Percentiles rank a stretch among this genome's conserved stretches.
Conservation (phyloP, 2,329 filamentous ascomycete genomes). For the Diaporthe sp. region DNA sequence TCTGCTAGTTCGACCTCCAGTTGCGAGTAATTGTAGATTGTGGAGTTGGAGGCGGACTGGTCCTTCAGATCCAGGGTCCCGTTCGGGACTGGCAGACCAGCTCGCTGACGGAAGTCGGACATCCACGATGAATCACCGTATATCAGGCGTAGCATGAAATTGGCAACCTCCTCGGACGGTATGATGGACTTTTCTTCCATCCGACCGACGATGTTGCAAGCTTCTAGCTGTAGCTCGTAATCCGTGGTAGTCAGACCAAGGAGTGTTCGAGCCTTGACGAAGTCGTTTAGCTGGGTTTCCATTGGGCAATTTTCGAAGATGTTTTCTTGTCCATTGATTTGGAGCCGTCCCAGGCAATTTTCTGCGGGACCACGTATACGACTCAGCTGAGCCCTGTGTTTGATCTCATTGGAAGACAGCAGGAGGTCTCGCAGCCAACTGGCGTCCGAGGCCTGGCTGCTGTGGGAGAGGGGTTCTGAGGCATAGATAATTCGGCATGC, state of each 20-base stretch:
- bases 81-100: conserved; percentile 67
- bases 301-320: conserved; percentile 70
- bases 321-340: conserved; percentile 70
- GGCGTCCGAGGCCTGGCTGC: conserved; percentile 52
- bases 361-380: conserved; percentile 62
- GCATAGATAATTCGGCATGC: conserved; percentile 71
- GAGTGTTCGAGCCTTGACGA: conserved; percentile 63
- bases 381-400: conserved; percentile 61
- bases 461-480: conserved; percentile 61
- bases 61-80: conserved; percentile 65
- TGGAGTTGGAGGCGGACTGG: conserved; percentile 69
- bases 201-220: conserved; percentile 69
- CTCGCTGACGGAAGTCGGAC: conserved; percentile 66
- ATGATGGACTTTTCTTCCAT: conserved; percentile 65
- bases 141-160: conserved; percentile 69
- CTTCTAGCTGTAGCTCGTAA: conserved; percentile 71
- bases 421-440: conserved; percentile 73
- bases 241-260: conserved; percentile 73
- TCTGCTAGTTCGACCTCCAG: conserved; percentile 69
- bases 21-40: conserved; percentile 69
- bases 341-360: conserved; percentile 61
- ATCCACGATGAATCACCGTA: conserved; percentile 67
- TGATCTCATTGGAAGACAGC: conserved; percentile 60
- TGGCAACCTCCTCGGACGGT: conserved; percentile 64
- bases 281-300: conserved; percentile 67